phyloP scores from a whole-genome alignment of 257 asterid species.

The Nicotiana undulata region DNA sequence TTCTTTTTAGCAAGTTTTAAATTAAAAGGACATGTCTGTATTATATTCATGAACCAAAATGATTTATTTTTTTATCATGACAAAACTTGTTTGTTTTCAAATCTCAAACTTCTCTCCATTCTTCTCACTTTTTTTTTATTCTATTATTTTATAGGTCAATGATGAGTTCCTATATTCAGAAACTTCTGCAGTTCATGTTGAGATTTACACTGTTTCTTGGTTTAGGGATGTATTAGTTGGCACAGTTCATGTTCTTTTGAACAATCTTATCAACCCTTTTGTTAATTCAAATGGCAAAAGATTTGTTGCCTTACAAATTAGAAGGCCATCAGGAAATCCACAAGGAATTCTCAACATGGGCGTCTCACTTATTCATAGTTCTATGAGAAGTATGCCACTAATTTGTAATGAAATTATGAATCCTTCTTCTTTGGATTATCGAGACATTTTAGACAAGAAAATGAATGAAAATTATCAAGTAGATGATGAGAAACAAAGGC shows the following conservation, averaged over 20 bases:
- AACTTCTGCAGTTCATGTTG: conserved; percentile 23
- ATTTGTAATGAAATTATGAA: conserved; percentile 19
- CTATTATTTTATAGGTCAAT: conserved; percentile 21
- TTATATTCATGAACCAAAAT: too few species aligned
- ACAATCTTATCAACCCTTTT: conserved; percentile 10
- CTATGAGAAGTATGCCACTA: conserved; percentile 51
- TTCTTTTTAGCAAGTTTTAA: too few species aligned
- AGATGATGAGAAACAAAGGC: neutral
- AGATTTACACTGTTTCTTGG: conserved; percentile 26
- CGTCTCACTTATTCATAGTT: conserved; percentile 43
- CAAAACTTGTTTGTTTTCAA: neutral
- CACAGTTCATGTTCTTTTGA: conserved; percentile 18
- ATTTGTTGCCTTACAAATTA: conserved; percentile 57
- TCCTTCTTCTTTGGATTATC: conserved; percentile 18
- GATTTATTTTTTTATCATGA: neutral
- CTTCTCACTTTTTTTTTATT: neutral
- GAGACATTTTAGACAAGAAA: conserved; percentile 15
- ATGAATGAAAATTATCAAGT: neutral
- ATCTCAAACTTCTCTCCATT: too few species aligned
- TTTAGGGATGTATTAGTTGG: conserved; percentile 25
- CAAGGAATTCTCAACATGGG: conserved; percentile 71
- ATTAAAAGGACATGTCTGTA: neutral
- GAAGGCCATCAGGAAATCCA: conserved; percentile 64
- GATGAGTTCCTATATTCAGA: conserved; percentile 40
- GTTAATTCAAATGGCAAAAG: conserved; percentile 13